Conservation (phyloP, 345 rosid genomes). For the Physaria fendleri region DNA sequence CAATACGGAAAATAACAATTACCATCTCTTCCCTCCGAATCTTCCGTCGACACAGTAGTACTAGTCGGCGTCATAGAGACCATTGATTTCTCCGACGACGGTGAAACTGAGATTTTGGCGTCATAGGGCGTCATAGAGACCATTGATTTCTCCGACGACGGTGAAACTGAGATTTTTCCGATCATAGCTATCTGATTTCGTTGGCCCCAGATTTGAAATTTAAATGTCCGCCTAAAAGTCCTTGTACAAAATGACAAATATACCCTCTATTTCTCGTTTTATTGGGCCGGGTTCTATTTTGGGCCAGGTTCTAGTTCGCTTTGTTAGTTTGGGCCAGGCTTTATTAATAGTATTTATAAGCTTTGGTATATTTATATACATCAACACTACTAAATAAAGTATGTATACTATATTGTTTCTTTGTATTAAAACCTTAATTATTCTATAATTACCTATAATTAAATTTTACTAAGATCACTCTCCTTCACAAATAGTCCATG, state of each 20-base stretch:
- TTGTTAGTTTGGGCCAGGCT: too few species aligned
- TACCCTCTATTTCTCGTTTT: too few species aligned
- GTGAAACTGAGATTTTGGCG: constrained; percentile 9
- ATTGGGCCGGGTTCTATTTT: too few species aligned
- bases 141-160: constrained; percentile 40
- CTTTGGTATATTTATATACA: too few species aligned
- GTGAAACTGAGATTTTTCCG: constrained; percentile 9
- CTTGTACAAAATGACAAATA: too few species aligned
- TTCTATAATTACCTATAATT: neutral
- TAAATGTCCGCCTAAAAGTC: too few species aligned
- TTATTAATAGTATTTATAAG: neutral
- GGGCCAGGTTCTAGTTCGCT: too few species aligned
- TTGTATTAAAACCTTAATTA: constrained; percentile 5
- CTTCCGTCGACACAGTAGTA: constrained; percentile 16
- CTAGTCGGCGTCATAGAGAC: constrained; percentile 28
- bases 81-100: constrained; percentile 40
- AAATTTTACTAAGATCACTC: constrained; percentile 27
- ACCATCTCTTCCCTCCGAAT: constrained; percentile 35
- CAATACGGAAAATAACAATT: constrained; percentile 85
- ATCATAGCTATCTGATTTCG: too few species aligned
- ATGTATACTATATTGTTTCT: neutral
- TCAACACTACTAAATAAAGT: too few species aligned
- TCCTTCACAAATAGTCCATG: constrained; percentile 34
- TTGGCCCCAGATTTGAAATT: too few species aligned
- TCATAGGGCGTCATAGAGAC: constrained; percentile 29